Percentiles rank a stretch among this genome's conserved stretches.
Evolutionary conservation across 306 rosid species (phyloP).

Genomic region (Lupinus albus): DNA sequence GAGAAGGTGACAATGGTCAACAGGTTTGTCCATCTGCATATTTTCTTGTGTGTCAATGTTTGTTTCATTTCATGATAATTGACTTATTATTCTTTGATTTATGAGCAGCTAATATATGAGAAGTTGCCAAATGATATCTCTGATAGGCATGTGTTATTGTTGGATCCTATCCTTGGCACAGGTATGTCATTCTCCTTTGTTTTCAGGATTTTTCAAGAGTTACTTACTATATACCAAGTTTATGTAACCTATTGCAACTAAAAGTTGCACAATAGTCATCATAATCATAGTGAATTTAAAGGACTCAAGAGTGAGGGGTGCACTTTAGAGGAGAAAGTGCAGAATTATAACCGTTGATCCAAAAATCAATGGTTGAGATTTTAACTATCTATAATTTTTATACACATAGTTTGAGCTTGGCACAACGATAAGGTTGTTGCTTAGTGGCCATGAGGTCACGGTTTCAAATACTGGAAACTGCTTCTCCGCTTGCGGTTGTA

Average conservation of each 20-base stretch:
- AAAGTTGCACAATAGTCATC: neutral
- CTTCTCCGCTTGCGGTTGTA: too few relatives aligned
- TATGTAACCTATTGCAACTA: neutral
- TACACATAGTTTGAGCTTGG: too few relatives aligned
- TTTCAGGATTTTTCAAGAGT: constrained; percentile 17
- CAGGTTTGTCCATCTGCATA: constrained; percentile 62
- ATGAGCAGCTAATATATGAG: constrained; percentile 83
- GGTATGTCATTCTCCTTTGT: constrained; percentile 53
- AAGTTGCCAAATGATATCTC: constrained; percentile 93
- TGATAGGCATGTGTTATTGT: constrained; percentile 87
- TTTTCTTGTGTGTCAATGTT: constrained; percentile 22
- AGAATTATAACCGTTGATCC: too few relatives aligned
- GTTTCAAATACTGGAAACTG: too few relatives aligned
- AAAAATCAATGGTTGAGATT: too few relatives aligned
- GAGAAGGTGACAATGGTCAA: constrained; percentile 98
- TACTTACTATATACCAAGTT: neutral
- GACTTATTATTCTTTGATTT: constrained; percentile 31
- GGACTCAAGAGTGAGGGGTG: neutral
- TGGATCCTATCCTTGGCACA: constrained; percentile 99
- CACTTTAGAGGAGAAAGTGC: too few relatives aligned
- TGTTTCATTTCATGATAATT: constrained; percentile 23
- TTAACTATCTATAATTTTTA: too few relatives aligned
- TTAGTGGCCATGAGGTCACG: too few relatives aligned
- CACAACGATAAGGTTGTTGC: too few relatives aligned
- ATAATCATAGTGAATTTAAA: neutral